These are phyloP conservation scores for Talaromyces amestolkiae DNA, from an alignment of 2,329 filamentous ascomycete species.

Conservation along the genomic window DNA sequence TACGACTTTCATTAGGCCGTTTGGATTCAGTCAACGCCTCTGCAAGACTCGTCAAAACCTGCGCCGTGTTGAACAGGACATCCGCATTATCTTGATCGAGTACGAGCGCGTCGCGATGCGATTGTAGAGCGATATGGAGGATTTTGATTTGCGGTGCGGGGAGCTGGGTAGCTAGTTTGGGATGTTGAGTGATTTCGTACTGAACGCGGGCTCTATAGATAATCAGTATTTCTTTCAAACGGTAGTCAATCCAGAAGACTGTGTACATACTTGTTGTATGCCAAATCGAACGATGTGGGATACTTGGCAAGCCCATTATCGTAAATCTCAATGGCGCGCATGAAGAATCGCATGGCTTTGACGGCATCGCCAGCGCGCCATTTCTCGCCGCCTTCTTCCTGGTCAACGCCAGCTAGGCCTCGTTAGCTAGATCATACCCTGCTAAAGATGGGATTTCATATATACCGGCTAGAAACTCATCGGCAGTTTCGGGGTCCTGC, in stretches of 20 bases:
- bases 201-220: conserved; percentile 61
- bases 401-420: conserved; percentile 58
- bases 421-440: not conserved
- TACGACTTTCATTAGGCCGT: conserved; percentile 41
- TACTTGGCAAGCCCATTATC: conserved; percentile 61
- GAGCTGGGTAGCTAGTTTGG: conserved; percentile 59
- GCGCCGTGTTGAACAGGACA: conserved; percentile 68
- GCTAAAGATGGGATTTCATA: not conserved
- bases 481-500: conserved; percentile 59
- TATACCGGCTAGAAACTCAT: conserved; percentile 64
- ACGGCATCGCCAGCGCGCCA: conserved; percentile 69
- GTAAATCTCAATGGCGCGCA: conserved; percentile 65
- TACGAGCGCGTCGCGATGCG: conserved; percentile 61
- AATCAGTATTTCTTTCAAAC: not conserved
- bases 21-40: conserved; percentile 59
- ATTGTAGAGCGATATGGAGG: conserved; percentile 59
- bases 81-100: conserved; percentile 64
- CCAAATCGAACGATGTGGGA: conserved; percentile 65
- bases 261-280: conserved; percentile 67
- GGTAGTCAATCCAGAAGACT: not conserved
- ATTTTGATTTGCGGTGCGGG: conserved; percentile 54
- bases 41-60: conserved; percentile 65
- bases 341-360: conserved; percentile 59
- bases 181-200: conserved; percentile 67
- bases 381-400: conserved; percentile 71